Percentiles rank a stretch among this genome's conserved stretches.
These are phyloP conservation scores for Ogataea naganishii DNA, from an alignment of 805 yeast genomes.

Conservation along the genomic window DNA sequence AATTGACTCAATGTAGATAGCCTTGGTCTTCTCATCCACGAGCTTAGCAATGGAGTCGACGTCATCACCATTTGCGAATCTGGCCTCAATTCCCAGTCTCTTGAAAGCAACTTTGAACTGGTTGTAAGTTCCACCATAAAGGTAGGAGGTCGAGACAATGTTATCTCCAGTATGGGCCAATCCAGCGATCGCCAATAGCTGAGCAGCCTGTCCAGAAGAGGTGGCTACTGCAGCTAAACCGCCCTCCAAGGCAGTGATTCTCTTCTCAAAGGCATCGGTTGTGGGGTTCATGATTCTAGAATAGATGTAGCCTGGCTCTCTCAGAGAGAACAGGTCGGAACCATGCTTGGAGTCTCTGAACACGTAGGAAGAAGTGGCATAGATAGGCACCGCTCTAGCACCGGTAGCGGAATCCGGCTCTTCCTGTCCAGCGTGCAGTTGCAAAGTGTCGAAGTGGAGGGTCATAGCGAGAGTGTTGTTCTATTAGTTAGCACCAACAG, in stretches of 20 bases:
- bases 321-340: slow-evolving; percentile 79
- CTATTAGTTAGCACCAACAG: not conserved
- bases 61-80: slow-evolving; percentile 77
- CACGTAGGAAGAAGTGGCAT: slow-evolving; percentile 84
- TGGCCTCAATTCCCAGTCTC: slow-evolving; percentile 76
- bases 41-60: slow-evolving; percentile 62
- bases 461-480: slow-evolving; percentile 19
- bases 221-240: slow-evolving; percentile 89
- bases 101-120: slow-evolving; percentile 90
- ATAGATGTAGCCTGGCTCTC: slow-evolving; percentile 80
- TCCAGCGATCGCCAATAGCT: slow-evolving; percentile 72
- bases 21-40: slow-evolving; percentile 82
- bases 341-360: slow-evolving; percentile 88
- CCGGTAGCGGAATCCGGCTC: slow-evolving; percentile 46
- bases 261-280: slow-evolving; percentile 78
- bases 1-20: slow-evolving; percentile 80
- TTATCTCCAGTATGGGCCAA: slow-evolving; percentile 87
- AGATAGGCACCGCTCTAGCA: slow-evolving; percentile 89
- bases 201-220: slow-evolving; percentile 97
- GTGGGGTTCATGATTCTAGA: slow-evolving; percentile 93
- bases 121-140: slow-evolving; percentile 95
- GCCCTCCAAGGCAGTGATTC: slow-evolving; percentile 88
- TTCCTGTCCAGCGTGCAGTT: slow-evolving; percentile 94
- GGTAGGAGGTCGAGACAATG: slow-evolving; percentile 73
- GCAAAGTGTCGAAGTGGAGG: slow-evolving; percentile 80